Conservation (phyloP, 176 grass and related monocot species). For the Triticum timopheevii region DNA sequence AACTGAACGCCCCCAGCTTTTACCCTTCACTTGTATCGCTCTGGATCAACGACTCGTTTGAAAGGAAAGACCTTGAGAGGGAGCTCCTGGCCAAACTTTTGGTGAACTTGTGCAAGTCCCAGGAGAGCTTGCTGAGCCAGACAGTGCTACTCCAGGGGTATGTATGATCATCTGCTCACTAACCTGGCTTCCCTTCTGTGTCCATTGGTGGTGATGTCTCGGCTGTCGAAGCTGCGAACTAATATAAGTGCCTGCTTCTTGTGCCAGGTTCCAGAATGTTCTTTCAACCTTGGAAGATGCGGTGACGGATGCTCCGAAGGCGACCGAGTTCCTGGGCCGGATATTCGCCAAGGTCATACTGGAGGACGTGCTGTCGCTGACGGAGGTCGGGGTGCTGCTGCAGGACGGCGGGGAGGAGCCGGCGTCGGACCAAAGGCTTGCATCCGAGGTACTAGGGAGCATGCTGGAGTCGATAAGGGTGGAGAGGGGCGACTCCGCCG, state of each 20-base stretch:
- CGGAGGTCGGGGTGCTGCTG: slow-evolving; percentile 54
- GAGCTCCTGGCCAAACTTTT: slow-evolving; percentile 71
- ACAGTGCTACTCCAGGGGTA: slow-evolving; percentile 73
- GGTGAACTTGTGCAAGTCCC: slow-evolving; percentile 63
- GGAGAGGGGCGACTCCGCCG: slow-evolving; percentile 50
- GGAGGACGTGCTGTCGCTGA: slow-evolving; percentile 55
- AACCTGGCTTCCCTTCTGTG: background rate
- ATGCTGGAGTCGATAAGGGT: slow-evolving; percentile 54
- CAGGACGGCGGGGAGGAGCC: slow-evolving; percentile 40
- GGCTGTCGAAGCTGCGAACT: background rate
- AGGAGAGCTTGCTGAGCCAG: slow-evolving; percentile 51
- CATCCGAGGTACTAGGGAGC: slow-evolving; percentile 57
- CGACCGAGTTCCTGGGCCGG: slow-evolving; percentile 57
- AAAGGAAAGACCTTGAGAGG: slow-evolving; percentile 76
- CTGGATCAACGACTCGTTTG: slow-evolving; percentile 84
- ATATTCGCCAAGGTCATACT: slow-evolving; percentile 61
- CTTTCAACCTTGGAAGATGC: slow-evolving; percentile 74
- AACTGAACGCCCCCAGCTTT: slow-evolving; percentile 68
- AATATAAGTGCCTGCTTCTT: background rate
- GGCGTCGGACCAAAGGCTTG: slow-evolving; percentile 34
- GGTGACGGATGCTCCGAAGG: slow-evolving; percentile 74
- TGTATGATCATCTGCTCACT: background rate
- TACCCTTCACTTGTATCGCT: slow-evolving; percentile 70
- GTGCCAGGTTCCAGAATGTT: slow-evolving; percentile 60
- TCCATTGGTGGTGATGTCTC: background rate